A percentile compares a stretch with the other conserved stretches of the same genome.
These are phyloP conservation scores for Saturnispora halmiae DNA, from an alignment of 805 yeast genomes.

Conservation along the genomic window DNA sequence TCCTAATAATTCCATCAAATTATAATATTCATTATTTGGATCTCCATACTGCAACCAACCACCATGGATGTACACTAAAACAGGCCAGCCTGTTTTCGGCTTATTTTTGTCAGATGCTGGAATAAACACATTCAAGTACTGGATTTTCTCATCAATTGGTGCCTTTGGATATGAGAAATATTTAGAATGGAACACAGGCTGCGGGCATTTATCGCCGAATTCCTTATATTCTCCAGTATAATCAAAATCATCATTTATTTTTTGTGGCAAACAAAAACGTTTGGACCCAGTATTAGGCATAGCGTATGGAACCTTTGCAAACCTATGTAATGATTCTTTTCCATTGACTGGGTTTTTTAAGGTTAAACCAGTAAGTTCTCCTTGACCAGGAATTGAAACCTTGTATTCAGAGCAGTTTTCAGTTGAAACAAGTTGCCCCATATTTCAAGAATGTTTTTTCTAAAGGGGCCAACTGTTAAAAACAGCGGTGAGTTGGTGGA, in stretches of 20 bases:
- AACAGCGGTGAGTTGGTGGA: neutral
- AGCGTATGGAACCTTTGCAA: conserved; percentile 31
- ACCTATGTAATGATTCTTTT: conserved; percentile 23
- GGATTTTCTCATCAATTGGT: conserved; percentile 28
- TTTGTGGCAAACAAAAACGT: conserved; percentile 26
- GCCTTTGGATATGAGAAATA: conserved; percentile 17
- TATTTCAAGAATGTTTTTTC: too few relatives aligned
- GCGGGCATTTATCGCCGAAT: conserved; percentile 30
- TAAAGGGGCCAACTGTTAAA: too few relatives aligned
- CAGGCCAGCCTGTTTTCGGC: conserved; percentile 36
- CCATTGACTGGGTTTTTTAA: conserved; percentile 12
- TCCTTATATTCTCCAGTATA: conserved; percentile 32
- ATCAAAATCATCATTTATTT: conserved; percentile 28
- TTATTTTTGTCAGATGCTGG: conserved; percentile 26
- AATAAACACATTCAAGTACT: conserved; percentile 31
- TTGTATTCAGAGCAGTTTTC: conserved; percentile 17
- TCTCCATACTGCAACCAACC: conserved; percentile 34
- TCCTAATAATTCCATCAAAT: conserved; percentile 19
- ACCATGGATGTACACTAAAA: conserved; percentile 33
- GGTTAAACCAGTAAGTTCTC: conserved; percentile 25
- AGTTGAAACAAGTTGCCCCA: conserved; percentile 16
- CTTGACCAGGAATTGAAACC: conserved; percentile 21
- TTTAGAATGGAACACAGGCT: conserved; percentile 27
- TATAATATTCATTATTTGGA: conserved; percentile 21
- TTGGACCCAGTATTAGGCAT: conserved; percentile 6